Evolutionary conservation across 1,139 yeast genomes (phyloP).

Genomic region (Suhomyces terraborum): DNA sequence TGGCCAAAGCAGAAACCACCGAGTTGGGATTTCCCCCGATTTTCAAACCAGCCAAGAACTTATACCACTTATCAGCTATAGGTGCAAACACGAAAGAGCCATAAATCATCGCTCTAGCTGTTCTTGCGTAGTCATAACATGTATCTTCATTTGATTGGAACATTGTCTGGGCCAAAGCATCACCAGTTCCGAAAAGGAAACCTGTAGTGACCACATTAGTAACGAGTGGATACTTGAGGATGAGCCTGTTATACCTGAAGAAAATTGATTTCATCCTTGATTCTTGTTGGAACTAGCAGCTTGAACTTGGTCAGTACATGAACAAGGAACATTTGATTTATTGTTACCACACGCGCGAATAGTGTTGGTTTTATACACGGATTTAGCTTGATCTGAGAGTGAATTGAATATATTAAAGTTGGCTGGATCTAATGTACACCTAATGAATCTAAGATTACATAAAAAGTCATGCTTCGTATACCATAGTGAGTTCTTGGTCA

Average conservation of each 20-base stretch:
- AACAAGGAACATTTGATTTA: no score
- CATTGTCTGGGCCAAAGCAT: slow-evolving; percentile 39
- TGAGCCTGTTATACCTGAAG: slow-evolving; percentile 32
- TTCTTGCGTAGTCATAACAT: slow-evolving; percentile 33
- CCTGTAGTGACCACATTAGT: slow-evolving; percentile 46
- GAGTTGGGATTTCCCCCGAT: slow-evolving; percentile 1
- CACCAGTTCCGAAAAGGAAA: slow-evolving; percentile 45
- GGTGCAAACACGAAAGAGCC: slow-evolving; percentile 48
- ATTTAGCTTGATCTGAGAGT: not conserved
- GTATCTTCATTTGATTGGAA: slow-evolving; percentile 19
- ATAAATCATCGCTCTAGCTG: slow-evolving; percentile 37
- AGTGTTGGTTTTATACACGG: no score
- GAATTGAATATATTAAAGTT: not conserved
- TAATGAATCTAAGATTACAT: not conserved
- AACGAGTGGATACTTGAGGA: slow-evolving; percentile 33
- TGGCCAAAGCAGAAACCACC: slow-evolving; percentile 11
- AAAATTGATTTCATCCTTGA: slow-evolving; percentile 18
- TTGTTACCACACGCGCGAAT: no score
- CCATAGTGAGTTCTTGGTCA: slow-evolving; percentile 34
- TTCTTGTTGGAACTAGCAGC: not conserved
- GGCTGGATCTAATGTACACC: slow-evolving; percentile 1
- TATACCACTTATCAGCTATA: slow-evolving; percentile 46
- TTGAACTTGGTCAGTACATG: no score
- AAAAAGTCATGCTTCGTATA: slow-evolving; percentile 20
- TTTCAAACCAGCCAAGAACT: slow-evolving; percentile 27